These are phyloP conservation scores for Leccinellum albellum DNA, from an alignment of 768 basidiomycete genomes.

Conservation along the genomic window DNA sequence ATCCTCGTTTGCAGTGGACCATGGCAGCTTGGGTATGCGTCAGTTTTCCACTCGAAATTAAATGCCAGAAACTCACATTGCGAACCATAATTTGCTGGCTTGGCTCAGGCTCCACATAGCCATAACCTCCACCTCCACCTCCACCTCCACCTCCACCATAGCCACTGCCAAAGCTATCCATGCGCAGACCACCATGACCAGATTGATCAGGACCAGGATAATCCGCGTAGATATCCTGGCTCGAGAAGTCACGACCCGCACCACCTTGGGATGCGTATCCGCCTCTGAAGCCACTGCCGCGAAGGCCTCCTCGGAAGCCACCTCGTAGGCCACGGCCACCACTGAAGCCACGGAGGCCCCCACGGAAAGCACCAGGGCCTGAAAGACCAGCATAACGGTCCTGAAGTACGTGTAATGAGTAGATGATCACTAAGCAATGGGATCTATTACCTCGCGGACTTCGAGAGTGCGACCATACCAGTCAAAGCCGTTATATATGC, in stretches of 20 bases:
- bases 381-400: constrained; percentile 87
- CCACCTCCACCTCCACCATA: constrained; percentile 33
- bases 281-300: constrained; percentile 60
- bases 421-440: neutral
- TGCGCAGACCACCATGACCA: constrained; percentile 33
- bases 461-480: constrained; percentile 96
- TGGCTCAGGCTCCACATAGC: constrained; percentile 66
- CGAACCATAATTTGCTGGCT: constrained; percentile 98
- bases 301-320: constrained; percentile 37
- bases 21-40: constrained; percentile 65
- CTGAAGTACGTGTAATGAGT: constrained; percentile 33
- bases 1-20: constrained; percentile 99
- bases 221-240: constrained; percentile 87
- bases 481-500: constrained; percentile 95
- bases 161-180: constrained; percentile 38
- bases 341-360: constrained; percentile 48
- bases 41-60: neutral
- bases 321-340: constrained; percentile 34
- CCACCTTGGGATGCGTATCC: constrained; percentile 45
- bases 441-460: constrained; percentile 76
- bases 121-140: constrained; percentile 37
- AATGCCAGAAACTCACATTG: constrained; percentile 64
- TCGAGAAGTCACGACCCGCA: constrained; percentile 71
- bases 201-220: constrained; percentile 85
- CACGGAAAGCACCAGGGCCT: constrained; percentile 54